phyloP scores from a whole-genome alignment of 2,329 filamentous ascomycete genomes.

The Neonectria neomacrospora region DNA sequence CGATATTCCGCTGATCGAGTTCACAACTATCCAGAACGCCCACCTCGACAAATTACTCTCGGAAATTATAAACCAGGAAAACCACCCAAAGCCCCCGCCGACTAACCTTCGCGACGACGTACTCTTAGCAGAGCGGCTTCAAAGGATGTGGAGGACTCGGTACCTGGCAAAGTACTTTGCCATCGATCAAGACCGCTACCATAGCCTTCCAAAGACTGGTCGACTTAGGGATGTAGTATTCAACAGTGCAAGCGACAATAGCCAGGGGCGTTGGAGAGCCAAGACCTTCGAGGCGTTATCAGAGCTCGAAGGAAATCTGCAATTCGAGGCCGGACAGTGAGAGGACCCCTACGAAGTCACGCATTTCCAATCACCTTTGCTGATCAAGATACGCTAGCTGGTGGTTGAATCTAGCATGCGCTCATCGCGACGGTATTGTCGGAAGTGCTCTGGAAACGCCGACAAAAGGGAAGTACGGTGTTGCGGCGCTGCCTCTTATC shows the following conservation, averaged over 20 bases:
- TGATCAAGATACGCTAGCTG: constrained; percentile 56
- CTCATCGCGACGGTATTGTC: constrained; percentile 66
- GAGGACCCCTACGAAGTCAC: constrained; percentile 31
- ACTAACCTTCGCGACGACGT: constrained; percentile 50
- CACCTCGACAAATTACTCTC: constrained; percentile 58
- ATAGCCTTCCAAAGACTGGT: constrained; percentile 50
- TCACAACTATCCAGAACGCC: constrained; percentile 53
- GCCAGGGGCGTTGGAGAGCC: constrained; percentile 52
- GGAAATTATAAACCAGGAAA: constrained; percentile 51
- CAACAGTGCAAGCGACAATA: constrained; percentile 45
- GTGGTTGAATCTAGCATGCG: constrained; percentile 68
- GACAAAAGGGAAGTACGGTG: constrained; percentile 59
- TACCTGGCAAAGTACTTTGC: constrained; percentile 58
- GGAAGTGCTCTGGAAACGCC: constrained; percentile 56
- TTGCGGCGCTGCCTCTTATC: constrained; percentile 61
- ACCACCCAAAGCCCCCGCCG: constrained; percentile 42
- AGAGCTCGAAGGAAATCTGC: constrained; percentile 53
- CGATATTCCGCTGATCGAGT: constrained; percentile 48
- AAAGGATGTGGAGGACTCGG: constrained; percentile 56
- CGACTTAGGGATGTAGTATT: constrained; percentile 56
- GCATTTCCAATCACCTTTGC: background rate
- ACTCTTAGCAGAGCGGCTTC: constrained; percentile 52
- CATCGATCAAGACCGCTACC: constrained; percentile 57
- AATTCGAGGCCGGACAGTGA: constrained; percentile 62
- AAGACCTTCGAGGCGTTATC: constrained; percentile 49